Base-by-base conservation (phyloP, 345 rosid genomes). In the Punica granatum region DNA sequence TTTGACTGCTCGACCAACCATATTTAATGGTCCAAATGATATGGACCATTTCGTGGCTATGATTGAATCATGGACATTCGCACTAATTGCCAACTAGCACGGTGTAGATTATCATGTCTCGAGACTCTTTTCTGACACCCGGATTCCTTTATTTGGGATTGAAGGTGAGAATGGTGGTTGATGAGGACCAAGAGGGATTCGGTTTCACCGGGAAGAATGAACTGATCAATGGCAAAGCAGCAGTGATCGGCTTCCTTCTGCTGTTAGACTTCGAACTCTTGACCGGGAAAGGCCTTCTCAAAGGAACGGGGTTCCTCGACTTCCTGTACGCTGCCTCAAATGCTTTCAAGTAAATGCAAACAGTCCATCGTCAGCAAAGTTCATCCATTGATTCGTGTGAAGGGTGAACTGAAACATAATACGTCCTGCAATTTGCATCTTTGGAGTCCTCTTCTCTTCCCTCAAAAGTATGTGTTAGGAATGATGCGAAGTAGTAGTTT, bases 241-340 rank as follows among this genome's bases (percentile, higher is more conserved):
- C 98, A 4, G 81, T 81, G 43, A 86, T 90, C 49, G 98, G 98
- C 26, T 93, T 93, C 83, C 83, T 93, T 70, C 67, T 87, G 68
- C 79, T 93, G 73, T 67, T 93, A 77, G 98, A 90, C 82, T 89
- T 93, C 56, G 98, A 93, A 73, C 86, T 93, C 74, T 73, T 93
- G 84, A 93, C 98, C 0, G 97, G 97, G 63, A 86, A 87, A 77
- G 98, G 98, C 68, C 74, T 93, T 63, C 90, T 93, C 65, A 93
- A 93, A 67, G 97, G 97, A 60, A 89, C 91, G 1, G 94, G 98
- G 18, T 89, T 93, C 82, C 80, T 93, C 85, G 96, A 93, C 83
- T 89, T 93, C 64, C 74, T 93, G 9, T 90, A 89, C 71, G 34
- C 87, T 69, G 81, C 78, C 65, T 70, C 96, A 13, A 68, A 86